phyloP scores from a whole-genome alignment of 371 early-diverging fungal genomes.

The Mortierella sp. region DNA sequence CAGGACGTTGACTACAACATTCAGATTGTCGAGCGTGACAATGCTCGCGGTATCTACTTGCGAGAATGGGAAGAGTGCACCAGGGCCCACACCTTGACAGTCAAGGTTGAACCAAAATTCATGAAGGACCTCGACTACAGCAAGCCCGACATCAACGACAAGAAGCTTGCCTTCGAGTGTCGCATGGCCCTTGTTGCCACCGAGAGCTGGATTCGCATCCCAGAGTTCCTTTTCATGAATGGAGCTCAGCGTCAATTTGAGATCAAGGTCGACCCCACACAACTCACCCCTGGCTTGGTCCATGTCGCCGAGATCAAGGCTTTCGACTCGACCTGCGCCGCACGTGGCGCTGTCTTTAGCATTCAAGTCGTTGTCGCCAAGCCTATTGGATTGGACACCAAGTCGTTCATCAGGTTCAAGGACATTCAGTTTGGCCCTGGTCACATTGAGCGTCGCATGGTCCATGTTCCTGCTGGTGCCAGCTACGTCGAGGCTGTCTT shows the following conservation, averaged over 20 bases:
- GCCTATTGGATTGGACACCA: constrained; percentile 66
- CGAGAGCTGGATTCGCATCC: constrained; percentile 82
- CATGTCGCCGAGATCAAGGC: constrained; percentile 85
- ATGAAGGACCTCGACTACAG: constrained; percentile 72
- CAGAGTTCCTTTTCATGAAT: constrained; percentile 81
- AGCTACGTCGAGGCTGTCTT: constrained; percentile 67
- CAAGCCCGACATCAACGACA: constrained; percentile 66
- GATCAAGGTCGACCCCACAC: constrained; percentile 84
- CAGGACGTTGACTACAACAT: constrained; percentile 79
- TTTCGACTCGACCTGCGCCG: constrained; percentile 79
- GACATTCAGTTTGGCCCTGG: constrained; percentile 81
- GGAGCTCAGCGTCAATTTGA: constrained; percentile 77
- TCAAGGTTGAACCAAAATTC: constrained; percentile 80
- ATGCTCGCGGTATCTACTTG: constrained; percentile 87
- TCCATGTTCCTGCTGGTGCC: constrained; percentile 85
- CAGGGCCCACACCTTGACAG: constrained; percentile 65
- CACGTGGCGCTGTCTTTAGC: constrained; percentile 83
- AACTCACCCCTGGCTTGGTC: constrained; percentile 76
- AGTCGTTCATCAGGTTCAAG: constrained; percentile 61
- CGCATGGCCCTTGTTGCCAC: constrained; percentile 80
- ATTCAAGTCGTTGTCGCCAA: constrained; percentile 94
- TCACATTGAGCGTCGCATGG: constrained; percentile 79
- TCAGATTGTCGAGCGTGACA: constrained; percentile 42
- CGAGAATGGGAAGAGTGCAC: constrained; percentile 83
- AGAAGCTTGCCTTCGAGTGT: constrained; percentile 82